Conservation (phyloP, 345 rosid genomes). For the Lumnitzera littorea region DNA sequence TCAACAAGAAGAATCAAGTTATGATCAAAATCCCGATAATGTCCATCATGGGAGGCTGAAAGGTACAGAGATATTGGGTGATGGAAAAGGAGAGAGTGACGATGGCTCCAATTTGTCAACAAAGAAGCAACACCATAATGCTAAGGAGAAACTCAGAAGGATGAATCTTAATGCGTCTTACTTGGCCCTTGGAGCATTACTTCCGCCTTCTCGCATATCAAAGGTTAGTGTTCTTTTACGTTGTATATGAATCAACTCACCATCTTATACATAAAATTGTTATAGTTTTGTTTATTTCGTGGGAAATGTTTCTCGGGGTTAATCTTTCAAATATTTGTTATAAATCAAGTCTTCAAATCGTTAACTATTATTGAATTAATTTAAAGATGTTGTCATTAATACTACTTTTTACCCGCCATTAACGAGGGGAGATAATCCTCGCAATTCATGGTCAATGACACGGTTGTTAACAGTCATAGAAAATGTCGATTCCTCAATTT, state of each 20-base stretch:
- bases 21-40: too few species aligned
- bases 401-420: too few species aligned
- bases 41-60: background rate
- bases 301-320: background rate
- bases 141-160: constrained; percentile 35
- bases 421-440: too few species aligned
- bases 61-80: background rate
- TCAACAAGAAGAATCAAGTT: background rate
- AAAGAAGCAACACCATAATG: constrained; percentile 27
- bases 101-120: constrained; percentile 4
- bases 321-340: too few species aligned
- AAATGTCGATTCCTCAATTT: too few species aligned
- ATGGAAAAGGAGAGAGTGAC: background rate
- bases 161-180: constrained; percentile 23
- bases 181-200: constrained; percentile 23
- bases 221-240: constrained; percentile 14
- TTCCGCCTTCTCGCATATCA: constrained; percentile 22
- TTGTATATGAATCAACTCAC: too few species aligned
- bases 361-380: too few species aligned
- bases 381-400: too few species aligned
- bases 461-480: too few species aligned
- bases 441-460: too few species aligned
- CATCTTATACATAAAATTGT: background rate
- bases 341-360: too few species aligned
- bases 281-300: background rate